phyloP scores from a whole-genome alignment of 148 eudicot genomes.

The Rhododendron ferrugineum region DNA sequence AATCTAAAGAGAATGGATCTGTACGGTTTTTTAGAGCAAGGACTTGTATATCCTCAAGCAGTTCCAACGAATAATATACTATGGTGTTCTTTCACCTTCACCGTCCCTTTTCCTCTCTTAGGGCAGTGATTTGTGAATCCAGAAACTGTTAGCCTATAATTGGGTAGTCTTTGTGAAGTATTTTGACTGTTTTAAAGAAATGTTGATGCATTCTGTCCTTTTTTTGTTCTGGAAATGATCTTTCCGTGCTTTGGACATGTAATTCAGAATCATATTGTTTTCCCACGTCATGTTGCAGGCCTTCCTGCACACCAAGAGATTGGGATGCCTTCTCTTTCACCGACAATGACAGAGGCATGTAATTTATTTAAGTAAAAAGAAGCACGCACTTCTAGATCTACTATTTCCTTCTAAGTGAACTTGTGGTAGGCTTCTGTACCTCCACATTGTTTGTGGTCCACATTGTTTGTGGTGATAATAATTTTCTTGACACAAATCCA shows the following conservation, averaged over 20 bases:
- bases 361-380: slow-evolving; percentile 2
- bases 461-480: background rate
- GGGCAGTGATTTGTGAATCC: background rate
- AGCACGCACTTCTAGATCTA: background rate
- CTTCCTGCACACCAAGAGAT: slow-evolving; percentile 89
- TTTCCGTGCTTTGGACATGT: background rate
- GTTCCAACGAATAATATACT: background rate
- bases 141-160: background rate
- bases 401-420: slow-evolving; percentile 1
- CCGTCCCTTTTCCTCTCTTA: background rate
- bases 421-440: background rate
- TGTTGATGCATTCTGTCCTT: background rate
- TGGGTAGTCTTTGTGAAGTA: background rate
- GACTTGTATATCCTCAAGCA: background rate
- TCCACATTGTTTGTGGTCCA: background rate
- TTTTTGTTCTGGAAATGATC: background rate
- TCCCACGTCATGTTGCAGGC: slow-evolving; percentile 31
- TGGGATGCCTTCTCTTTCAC: slow-evolving; percentile 98
- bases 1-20: background rate
- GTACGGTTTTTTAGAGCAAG: background rate
- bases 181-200: background rate
- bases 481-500: background rate
- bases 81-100: background rate
- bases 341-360: slow-evolving; percentile 92
- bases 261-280: background rate